Base-by-base conservation (phyloP, 2,329 filamentous ascomycete genomes). In the Phyllosticta citribraziliensis region DNA sequence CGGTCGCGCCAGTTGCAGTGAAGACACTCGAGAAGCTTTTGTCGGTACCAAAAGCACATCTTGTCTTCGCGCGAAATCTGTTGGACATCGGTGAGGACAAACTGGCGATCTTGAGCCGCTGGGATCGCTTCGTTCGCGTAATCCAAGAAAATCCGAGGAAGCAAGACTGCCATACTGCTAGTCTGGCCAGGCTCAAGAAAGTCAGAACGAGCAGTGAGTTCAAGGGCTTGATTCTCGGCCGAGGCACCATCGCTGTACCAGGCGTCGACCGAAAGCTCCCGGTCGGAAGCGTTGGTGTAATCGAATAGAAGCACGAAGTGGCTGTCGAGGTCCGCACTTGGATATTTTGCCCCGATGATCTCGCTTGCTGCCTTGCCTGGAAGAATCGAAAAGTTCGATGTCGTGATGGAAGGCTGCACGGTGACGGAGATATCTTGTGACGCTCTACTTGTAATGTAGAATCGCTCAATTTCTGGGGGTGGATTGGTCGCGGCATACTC, bases 11-110 rank as follows among this genome's bases (percentile, higher is more conserved):
- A 97, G 0, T 80, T 83, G 0, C 87, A 91, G 25, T 80, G 80
- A 10, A 96, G 75, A 52, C 80, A 79, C 63, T 88, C 86, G 2
- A 97, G 80, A 1, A 97, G 81, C 69, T 84, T 85, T 72, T 96
- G 89, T 17, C 91, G 84, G 72, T 91, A 96, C 92, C 92, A 97
- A 72, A 97, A 97, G 0, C 87, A 85, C 74, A 85, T 83, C 35
- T 88, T 84, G 74, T 97, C 92, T 52, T 82, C 83, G 65, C 94
- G 90, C 0, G 90, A 88, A 0, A 88, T 87, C 61, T 92, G 84
- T 67, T 89, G 89, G 69, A 84, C 86, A 17, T 86, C 84, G 73
- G 88, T 94, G 52, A 96, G 89, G 30, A 97, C 89, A 68, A 96
- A 97, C 70, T 97, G 92, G n/a, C 91, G 84, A 69, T 91, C 88